A percentile compares a stretch with the other conserved stretches of the same genome.
phyloP scores from a whole-genome alignment of 345 rosid genomes.

The Rubroshorea leprosula region DNA sequence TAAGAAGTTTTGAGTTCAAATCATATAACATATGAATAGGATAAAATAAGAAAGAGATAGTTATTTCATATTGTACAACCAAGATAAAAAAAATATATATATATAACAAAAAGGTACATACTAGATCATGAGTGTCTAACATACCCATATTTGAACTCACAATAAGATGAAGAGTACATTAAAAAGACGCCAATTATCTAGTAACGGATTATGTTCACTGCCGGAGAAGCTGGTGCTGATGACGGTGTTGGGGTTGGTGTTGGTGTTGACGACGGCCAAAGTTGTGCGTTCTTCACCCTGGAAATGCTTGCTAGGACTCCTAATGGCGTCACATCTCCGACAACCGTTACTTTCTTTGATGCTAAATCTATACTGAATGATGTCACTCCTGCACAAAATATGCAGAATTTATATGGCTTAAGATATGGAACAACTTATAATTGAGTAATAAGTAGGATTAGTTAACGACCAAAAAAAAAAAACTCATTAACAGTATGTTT shows the following conservation, averaged over 20 bases:
- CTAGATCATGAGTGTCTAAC: too few relatives aligned
- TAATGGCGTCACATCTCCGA: slow-evolving; percentile 47
- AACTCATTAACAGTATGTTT: neutral
- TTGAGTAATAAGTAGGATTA: slow-evolving; percentile 1
- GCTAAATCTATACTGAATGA: slow-evolving; percentile 50
- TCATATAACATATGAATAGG: too few relatives aligned
- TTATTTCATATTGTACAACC: too few relatives aligned
- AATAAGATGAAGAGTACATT: too few relatives aligned
- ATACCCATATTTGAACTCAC: too few relatives aligned
- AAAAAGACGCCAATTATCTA: too few relatives aligned
- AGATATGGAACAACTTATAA: slow-evolving; percentile 3
- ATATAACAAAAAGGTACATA: too few relatives aligned
- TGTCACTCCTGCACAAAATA: slow-evolving; percentile 41
- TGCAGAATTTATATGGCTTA: neutral
- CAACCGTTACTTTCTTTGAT: slow-evolving; percentile 45
- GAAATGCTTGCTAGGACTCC: slow-evolving; percentile 49
- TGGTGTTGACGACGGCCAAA: slow-evolving; percentile 40
- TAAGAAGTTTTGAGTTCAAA: too few relatives aligned
- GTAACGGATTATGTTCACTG: slow-evolving; percentile 12
- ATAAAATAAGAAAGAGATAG: too few relatives aligned
- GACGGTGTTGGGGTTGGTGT: slow-evolving; percentile 6
- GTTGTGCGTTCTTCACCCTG: slow-evolving; percentile 45
- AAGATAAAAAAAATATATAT: too few relatives aligned
- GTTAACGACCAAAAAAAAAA: neutral
- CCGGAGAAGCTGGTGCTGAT: slow-evolving; percentile 9